These are phyloP conservation scores for Lolium perenne DNA, from an alignment of 176 grass and related monocot species.

Conservation along the genomic window DNA sequence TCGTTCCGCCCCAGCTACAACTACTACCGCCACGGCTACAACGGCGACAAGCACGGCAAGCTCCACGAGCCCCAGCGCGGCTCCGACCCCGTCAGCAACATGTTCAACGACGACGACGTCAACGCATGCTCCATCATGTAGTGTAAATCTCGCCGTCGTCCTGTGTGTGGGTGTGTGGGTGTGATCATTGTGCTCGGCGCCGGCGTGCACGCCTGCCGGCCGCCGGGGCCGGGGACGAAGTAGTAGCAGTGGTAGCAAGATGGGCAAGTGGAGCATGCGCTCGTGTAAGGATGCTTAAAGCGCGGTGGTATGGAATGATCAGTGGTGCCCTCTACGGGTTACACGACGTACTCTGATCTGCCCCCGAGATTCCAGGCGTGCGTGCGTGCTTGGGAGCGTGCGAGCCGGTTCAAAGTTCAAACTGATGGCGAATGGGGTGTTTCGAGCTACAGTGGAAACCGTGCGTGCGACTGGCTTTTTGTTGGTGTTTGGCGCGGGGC, in stretches of 20 bases:
- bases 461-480: slow-evolving; percentile 22
- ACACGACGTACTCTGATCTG: not conserved
- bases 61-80: slow-evolving; percentile 69
- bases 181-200: slow-evolving; percentile 24
- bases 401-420: not conserved
- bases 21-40: slow-evolving; percentile 95
- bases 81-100: slow-evolving; percentile 91
- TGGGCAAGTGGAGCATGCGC: not conserved
- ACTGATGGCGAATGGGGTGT: slow-evolving; percentile 20
- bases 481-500: not conserved
- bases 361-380: not conserved
- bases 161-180: too few species aligned
- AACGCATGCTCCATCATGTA: slow-evolving; percentile 89
- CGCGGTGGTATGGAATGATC: slow-evolving; percentile 36
- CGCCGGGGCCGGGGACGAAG: not conserved
- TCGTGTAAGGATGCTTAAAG: slow-evolving; percentile 37
- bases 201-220: not conserved
- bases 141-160: slow-evolving; percentile 51
- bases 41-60: slow-evolving; percentile 87
- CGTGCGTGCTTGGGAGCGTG: not conserved
- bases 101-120: slow-evolving; percentile 99
- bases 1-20: slow-evolving; percentile 89
- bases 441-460: slow-evolving; percentile 26
- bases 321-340: slow-evolving; percentile 29
- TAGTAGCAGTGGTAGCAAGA: not conserved